Conservation (phyloP, 108 stramenopile genomes). For the Epipyxis sp. region DNA sequence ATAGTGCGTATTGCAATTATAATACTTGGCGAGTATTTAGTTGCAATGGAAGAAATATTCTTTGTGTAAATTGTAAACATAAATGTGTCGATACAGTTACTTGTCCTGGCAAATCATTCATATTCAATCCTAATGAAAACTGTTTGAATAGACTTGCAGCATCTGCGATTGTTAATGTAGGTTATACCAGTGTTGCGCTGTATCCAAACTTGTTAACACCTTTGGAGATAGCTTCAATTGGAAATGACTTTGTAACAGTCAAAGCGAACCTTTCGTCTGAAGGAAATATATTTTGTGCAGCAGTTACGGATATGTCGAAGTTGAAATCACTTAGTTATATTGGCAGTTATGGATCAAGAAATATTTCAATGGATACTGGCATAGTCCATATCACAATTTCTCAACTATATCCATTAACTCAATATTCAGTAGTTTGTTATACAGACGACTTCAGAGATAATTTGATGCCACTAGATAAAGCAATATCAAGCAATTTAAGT, state of each 20-base stretch:
- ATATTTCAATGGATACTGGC: background rate
- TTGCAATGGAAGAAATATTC: background rate
- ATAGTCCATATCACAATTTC: background rate
- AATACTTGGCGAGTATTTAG: background rate
- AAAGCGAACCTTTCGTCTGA: background rate
- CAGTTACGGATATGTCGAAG: background rate
- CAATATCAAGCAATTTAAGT: too few species aligned
- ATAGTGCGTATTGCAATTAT: background rate
- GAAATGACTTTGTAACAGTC: background rate
- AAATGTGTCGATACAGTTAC: background rate
- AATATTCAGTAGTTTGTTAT: background rate
- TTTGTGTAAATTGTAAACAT: slow-evolving; percentile 8
- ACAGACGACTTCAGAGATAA: background rate
- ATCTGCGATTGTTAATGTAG: background rate
- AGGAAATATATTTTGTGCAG: background rate
- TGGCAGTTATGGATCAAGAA: background rate
- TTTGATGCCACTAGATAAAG: background rate
- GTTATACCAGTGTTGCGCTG: background rate
- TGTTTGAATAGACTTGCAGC: background rate
- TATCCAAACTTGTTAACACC: background rate
- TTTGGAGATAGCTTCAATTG: background rate
- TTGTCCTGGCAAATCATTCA: background rate
- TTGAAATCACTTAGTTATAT: background rate
- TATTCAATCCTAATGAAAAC: background rate
- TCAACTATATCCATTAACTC: background rate